Evolutionary conservation across 257 asterid species (phyloP).

Genomic region (Perilla frutescens): DNA sequence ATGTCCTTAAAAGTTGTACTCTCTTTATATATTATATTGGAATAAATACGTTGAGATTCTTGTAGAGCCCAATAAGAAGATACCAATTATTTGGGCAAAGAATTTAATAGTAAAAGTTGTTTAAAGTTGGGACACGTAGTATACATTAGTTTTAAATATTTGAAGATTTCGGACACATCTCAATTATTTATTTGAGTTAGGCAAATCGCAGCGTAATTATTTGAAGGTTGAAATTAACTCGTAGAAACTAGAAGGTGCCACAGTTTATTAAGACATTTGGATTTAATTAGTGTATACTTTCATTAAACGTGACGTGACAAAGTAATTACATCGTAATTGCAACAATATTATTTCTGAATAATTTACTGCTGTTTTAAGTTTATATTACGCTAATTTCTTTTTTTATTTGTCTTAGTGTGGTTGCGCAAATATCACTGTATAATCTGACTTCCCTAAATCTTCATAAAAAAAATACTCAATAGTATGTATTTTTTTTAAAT

Average conservation of each 20-base stretch:
- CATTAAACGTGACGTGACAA: background rate
- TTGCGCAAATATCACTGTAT: too few species aligned
- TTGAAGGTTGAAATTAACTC: background rate
- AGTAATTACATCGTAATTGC: background rate
- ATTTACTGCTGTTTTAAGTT: background rate
- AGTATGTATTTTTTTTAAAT: too few species aligned
- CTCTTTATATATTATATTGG: background rate
- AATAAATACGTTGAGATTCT: constrained; percentile 31
- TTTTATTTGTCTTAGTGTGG: too few species aligned
- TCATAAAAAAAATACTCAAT: too few species aligned
- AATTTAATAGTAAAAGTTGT: constrained; percentile 1
- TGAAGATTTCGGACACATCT: background rate
- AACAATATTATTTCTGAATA: background rate
- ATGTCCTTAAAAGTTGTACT: constrained; percentile 21
- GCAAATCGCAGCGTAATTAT: constrained; percentile 11
- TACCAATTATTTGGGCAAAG: constrained; percentile 32
- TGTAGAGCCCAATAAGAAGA: constrained; percentile 37
- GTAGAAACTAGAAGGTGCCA: too few species aligned
- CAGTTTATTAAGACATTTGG: too few species aligned
- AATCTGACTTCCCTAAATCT: too few species aligned
- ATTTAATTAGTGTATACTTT: background rate
- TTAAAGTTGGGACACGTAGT: constrained; percentile 24
- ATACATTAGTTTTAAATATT: constrained; percentile 23
- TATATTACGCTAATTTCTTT: too few species aligned
- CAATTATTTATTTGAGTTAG: constrained; percentile 20